Conservation (phyloP, 2,329 filamentous ascomycete genomes). For the Alternaria postmessia region DNA sequence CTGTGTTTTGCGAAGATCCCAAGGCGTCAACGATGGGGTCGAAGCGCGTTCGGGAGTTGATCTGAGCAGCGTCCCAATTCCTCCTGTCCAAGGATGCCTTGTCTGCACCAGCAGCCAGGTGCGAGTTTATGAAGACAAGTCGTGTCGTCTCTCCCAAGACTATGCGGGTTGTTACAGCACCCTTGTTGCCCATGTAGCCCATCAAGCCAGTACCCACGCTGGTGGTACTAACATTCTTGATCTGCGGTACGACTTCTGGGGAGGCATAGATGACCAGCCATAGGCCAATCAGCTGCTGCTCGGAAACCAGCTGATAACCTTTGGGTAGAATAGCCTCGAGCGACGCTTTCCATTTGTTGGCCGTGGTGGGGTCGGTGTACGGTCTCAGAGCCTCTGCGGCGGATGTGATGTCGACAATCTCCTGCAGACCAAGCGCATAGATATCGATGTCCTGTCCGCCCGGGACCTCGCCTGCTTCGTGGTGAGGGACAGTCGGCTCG, state of each 20-base stretch:
- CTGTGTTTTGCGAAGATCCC: slow-evolving; percentile 63
- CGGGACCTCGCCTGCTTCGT: slow-evolving; percentile 58
- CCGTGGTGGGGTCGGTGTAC: slow-evolving; percentile 75
- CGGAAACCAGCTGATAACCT: slow-evolving; percentile 78
- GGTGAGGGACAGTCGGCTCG: slow-evolving; percentile 53
- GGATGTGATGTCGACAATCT: slow-evolving; percentile 86
- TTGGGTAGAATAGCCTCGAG: slow-evolving; percentile 76
- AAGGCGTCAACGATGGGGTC: slow-evolving; percentile 73
- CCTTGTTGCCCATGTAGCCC: slow-evolving; percentile 97
- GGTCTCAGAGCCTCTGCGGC: slow-evolving; percentile 79
- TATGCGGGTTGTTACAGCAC: slow-evolving; percentile 81
- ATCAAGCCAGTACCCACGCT: slow-evolving; percentile 88
- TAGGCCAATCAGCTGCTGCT: slow-evolving; percentile 87
- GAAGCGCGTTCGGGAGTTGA: slow-evolving; percentile 79
- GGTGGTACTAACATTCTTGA: slow-evolving; percentile 82
- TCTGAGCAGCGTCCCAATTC: slow-evolving; percentile 88
- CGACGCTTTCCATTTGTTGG: slow-evolving; percentile 81
- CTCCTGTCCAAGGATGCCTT: slow-evolving; percentile 79
- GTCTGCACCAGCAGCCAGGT: slow-evolving; percentile 87
- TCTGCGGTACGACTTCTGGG: slow-evolving; percentile 73
- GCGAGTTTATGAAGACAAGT: slow-evolving; percentile 88
- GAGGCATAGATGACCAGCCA: slow-evolving; percentile 87
- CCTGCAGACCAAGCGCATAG: slow-evolving; percentile 90
- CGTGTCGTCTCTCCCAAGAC: slow-evolving; percentile 89
- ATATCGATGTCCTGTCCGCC: slow-evolving; percentile 78